A percentile compares a stretch with the other conserved stretches of the same genome.
phyloP scores from a whole-genome alignment of 768 basidiomycete genomes.

The Favolaschia claudopus region DNA sequence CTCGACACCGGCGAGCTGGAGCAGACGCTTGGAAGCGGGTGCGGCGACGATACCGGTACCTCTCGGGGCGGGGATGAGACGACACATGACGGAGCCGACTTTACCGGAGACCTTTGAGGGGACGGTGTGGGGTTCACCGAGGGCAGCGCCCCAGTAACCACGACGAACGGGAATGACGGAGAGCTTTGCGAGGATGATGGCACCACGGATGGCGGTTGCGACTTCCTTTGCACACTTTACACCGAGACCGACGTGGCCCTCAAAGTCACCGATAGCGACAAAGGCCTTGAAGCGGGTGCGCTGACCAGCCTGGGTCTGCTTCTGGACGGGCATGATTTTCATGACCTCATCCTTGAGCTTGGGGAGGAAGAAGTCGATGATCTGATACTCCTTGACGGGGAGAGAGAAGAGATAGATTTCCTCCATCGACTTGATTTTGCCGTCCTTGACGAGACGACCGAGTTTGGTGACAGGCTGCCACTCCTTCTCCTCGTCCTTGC shows the following conservation, averaged over 20 bases:
- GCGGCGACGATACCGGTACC: slow-evolving; percentile 99
- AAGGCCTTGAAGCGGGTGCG: slow-evolving; percentile 99
- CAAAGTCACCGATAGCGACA: slow-evolving; percentile 98
- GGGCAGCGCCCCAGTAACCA: slow-evolving; percentile 99
- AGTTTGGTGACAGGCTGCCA: slow-evolving; percentile 99
- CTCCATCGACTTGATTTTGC: slow-evolving; percentile 99
- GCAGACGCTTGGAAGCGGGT: slow-evolving; percentile 93
- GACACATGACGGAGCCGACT: slow-evolving; percentile 99
- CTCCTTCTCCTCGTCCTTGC: slow-evolving; percentile 99
- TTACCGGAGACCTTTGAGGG: slow-evolving; percentile 99
- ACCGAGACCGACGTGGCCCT: slow-evolving; percentile 98
- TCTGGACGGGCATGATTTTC: slow-evolving; percentile 99
- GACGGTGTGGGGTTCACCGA: slow-evolving; percentile 98
- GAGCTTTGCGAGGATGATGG: slow-evolving; percentile 98
- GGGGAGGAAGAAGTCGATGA: slow-evolving; percentile 99
- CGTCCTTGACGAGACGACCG: slow-evolving; percentile 98
- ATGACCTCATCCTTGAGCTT: slow-evolving; percentile 99
- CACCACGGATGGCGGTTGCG: slow-evolving; percentile 98
- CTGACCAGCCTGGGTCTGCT: slow-evolving; percentile 99
- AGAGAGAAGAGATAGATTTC: slow-evolving; percentile 99
- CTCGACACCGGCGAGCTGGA: slow-evolving; percentile 97
- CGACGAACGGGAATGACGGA: slow-evolving; percentile 97
- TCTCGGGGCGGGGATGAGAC: slow-evolving; percentile 96
- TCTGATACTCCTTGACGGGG: slow-evolving; percentile 99
- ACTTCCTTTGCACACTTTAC: slow-evolving; percentile 99